Evolutionary conservation across 2,329 filamentous ascomycete genomes (phyloP), one percentile per base, ranked within the genome.

Genomic region (Thielaviopsis euricoi): DNA sequence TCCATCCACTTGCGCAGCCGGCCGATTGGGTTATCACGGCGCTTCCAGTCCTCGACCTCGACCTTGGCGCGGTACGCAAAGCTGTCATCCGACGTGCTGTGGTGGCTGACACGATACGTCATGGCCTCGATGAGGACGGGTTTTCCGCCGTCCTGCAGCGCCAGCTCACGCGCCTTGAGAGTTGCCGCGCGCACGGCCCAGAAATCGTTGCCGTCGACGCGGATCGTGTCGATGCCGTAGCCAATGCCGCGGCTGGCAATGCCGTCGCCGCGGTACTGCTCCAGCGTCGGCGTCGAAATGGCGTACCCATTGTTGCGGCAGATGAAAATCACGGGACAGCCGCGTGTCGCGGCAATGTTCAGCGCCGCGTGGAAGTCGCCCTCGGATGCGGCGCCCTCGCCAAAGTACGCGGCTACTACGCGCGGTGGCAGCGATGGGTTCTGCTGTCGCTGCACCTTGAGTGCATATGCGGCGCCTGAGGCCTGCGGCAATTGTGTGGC

Each of bases 31-130:
- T 95, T 95, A 67, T 95, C 90, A 13, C 89, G 76, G 0, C 89
- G 77, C 70, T 94, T 95, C 89, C 89, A 95, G 68, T 95, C 88
- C 67, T 95, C 89, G 70, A 98, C 93, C 67, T 98, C 93, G 0
- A 96, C 83, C 25, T 86, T 82, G 1, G 90, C 89, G 9, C 93
- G 86, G 73, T 98, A 98, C 0, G 93, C 93, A 66, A 96, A 98
- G 25, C 87, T 93, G 71, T 98, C 93, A 67, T 98, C 93, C 0
- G 87, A 93, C 0, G 93, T 98, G 70, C 89, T 95, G 73, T 98
- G 93, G 68, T 98, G 89, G 6, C 87, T 91, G 50, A 97, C 90
- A n/a, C 93, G 89, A 71, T 98, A 98, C 23, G 87, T 91, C 87
- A 98, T 95, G 58, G 89, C 89, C 71, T 98, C 93, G 48, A 98